A percentile compares a stretch with the other conserved stretches of the same genome.
phyloP scores from a whole-genome alignment of 2,329 filamentous ascomycete species.

The Byssoonygena ceratinophila region DNA sequence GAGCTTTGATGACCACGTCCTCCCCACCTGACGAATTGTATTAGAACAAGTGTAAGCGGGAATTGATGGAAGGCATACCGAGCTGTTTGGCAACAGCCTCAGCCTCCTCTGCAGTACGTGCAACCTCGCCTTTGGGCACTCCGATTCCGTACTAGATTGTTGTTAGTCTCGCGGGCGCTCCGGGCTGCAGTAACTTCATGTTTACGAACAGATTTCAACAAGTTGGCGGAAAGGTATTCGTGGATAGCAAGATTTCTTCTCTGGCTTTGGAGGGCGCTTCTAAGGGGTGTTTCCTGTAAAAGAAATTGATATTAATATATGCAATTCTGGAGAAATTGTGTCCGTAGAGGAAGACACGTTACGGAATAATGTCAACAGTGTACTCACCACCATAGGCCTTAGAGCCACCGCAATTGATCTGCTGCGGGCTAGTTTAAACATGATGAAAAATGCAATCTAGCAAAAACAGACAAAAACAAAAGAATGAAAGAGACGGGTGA shows the following conservation, averaged over 20 bases:
- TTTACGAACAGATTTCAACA: slow-evolving; percentile 56
- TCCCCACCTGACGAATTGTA: slow-evolving; percentile 49
- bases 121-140: slow-evolving; percentile 81
- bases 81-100: slow-evolving; percentile 85
- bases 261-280: slow-evolving; percentile 57
- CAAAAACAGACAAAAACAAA: slow-evolving; percentile 4
- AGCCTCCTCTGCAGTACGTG: slow-evolving; percentile 72
- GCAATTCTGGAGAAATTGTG: slow-evolving; percentile 18
- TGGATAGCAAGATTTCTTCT: slow-evolving; percentile 87
- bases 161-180: neutral
- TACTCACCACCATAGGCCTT: slow-evolving; percentile 62
- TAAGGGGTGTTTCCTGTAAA: slow-evolving; percentile 47
- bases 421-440: slow-evolving; percentile 82
- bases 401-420: slow-evolving; percentile 70
- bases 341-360: neutral
- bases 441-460: slow-evolving; percentile 39
- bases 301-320: slow-evolving; percentile 28
- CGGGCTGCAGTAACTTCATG: neutral
- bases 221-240: slow-evolving; percentile 91
- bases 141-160: slow-evolving; percentile 72
- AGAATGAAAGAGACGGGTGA: neutral
- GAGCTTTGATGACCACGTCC: slow-evolving; percentile 99
- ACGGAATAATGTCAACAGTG: slow-evolving; percentile 8
- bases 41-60: slow-evolving; percentile 17
- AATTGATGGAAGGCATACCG: slow-evolving; percentile 41